Percentiles rank a stretch among this genome's conserved stretches.
phyloP scores from a whole-genome alignment of 2,329 filamentous ascomycete species.

The Podosphaera leucotricha region DNA sequence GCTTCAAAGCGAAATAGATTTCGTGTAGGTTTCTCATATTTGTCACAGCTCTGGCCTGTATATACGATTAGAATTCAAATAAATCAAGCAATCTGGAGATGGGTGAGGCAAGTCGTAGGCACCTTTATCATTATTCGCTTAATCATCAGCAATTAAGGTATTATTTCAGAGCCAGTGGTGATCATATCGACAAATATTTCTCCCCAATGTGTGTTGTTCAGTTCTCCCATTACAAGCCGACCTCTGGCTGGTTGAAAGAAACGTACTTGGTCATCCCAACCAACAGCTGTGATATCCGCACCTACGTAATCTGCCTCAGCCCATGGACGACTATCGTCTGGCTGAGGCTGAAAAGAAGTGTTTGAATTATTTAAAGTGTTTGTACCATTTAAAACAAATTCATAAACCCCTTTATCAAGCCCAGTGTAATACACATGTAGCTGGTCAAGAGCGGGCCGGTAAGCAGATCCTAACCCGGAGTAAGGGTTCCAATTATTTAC shows the following conservation, averaged over 20 bases:
- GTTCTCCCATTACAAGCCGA: conserved; percentile 4
- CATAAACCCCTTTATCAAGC: conserved; percentile 7
- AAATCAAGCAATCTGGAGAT: neutral
- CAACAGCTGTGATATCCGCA: conserved; percentile 7
- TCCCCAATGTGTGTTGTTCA: conserved; percentile 6
- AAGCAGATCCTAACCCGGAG: conserved; percentile 7
- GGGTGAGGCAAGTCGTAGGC: neutral
- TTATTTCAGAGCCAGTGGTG: neutral
- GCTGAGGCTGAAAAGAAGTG: conserved; percentile 3
- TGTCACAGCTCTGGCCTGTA: neutral
- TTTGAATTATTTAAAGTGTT: conserved; percentile 3
- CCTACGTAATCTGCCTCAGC: conserved; percentile 7
- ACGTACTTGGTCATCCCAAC: conserved; percentile 7
- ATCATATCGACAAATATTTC: conserved; percentile 4
- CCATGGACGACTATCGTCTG: conserved; percentile 5
- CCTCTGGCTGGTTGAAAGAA: conserved; percentile 5
- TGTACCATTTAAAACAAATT: conserved; percentile 5
- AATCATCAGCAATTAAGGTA: neutral
- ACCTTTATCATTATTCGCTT: neutral
- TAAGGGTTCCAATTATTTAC: conserved; percentile 6
- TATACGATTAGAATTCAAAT: neutral
- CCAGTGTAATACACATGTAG: conserved; percentile 10
- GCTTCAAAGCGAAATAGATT: neutral
- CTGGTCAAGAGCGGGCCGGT: conserved; percentile 4
- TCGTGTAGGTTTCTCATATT: neutral